Evolutionary conservation across 768 basidiomycete species (phyloP), one percentile per base, ranked within the genome.

Genomic region (Floccularia luteovirens): DNA sequence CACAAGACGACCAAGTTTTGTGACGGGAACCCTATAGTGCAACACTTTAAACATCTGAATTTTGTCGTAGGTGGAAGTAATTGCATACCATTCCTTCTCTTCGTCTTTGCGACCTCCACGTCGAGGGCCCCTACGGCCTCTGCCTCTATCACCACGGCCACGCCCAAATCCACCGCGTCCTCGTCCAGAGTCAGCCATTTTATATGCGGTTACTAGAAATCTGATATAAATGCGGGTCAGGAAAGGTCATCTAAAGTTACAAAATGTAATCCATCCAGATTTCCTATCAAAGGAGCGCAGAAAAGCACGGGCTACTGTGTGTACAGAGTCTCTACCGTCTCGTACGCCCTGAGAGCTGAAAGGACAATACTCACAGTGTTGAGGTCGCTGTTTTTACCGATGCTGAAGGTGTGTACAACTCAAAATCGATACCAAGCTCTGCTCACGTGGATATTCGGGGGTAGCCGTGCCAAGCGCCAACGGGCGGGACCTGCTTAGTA

Each of bases 81-180:
- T 38, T 4, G 16, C 63, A 63, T 62, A 96, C 94, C 96, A 98
- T 65, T 98, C 96, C 75, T 98, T 97, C 71, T 98, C 96, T 65
- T 98, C 96, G 58, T 99, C 96, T 75, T 96, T 97, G 74, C 91
- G 90, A 44, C 89, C 90, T 43, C 94, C 96, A 52, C 94, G 86
- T 54, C 96, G 84, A 52, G 90, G 87, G 36, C 93, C 86, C 44
- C 89, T 78, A 41, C 90, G 79, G 42, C 90, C 87, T 52, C 90
- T 80, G 47, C 90, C 88, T 47, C 90, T 80, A 48, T 89, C 90
- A 59, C 93, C 92, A 54, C 93, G 86, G 62, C 88, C 88, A 61
- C 90, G 84, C 63, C 79, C 83, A 63, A 88, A 87, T 57, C 75
- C 75, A 58, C 75, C 74, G 59, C 83, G 80, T 63, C 76, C 76